Evolutionary conservation across 805 yeast genomes (phyloP), one percentile per base, ranked within the genome.

Genomic region (Barnettozyma pratensis): DNA sequence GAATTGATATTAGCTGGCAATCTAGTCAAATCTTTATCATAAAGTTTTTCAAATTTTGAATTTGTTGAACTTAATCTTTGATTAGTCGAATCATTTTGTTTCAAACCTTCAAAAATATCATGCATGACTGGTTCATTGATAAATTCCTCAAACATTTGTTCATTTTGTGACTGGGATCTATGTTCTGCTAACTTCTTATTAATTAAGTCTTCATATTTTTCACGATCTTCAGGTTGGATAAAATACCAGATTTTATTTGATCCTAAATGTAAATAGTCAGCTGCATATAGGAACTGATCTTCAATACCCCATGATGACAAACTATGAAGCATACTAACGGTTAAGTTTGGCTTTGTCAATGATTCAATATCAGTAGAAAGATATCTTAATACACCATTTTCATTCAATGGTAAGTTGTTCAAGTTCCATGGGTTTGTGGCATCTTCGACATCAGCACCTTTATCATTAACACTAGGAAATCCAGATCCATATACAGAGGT

Each of bases 181-280:
- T 46, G 42, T 19, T 67, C 49, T 66, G 62, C 8, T 58, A 62
- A 26, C 75, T 65, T 41, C 61, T 63, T 54, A 65, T 69, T 1
- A 83, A 90, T 34, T 79, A 79, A 6, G 76, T 59, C 61, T 57
- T 84, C 87, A 58, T 76, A 83, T 48, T 73, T 74, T 3, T 63
- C 72, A 46, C 73, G 73, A 45, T 78, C 79, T 56, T 69, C 67
- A 12, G 82, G 83, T 0, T 84, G 76, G n/a, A 85, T 71, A 47
- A 81, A 73, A 52, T 79, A 82, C 87, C 88, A 81, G 19, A 76
- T 57, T 57, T 75, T 77, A 11, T 70, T 57, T 6, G 76, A 76
- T 3, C 90, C 91, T 43, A 70, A 54, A 53, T 79, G 80, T 41
- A 74, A 77, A 52, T 73, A 83, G 57, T 79, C 80, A 30, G 74